Evolutionary conservation across 768 basidiomycete genomes (phyloP), one percentile per base, ranked within the genome.

Genomic region (Pleurotus tuber-regium): DNA sequence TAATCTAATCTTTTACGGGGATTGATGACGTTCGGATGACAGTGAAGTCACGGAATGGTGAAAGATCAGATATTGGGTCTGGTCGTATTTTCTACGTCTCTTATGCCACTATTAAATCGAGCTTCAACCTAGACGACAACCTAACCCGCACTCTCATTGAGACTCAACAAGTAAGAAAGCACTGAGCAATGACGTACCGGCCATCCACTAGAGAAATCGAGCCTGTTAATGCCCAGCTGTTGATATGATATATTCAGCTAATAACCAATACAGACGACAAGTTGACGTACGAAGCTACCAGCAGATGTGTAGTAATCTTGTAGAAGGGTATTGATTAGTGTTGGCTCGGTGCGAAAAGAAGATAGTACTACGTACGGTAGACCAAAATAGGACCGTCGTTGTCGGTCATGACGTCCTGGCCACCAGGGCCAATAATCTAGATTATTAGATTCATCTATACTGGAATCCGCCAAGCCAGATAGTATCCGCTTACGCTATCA

Each of bases 341-440:
- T n/a, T n/a, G n/a, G n/a, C n/a, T n/a, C n/a, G n/a, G n/a, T n/a
- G n/a, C n/a, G n/a, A n/a, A 10, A n/a, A 43, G 36, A 21, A 19
- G 28, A 14, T 54, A 10, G 25, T 5, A 23, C n/a, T 31, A 38
- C 65, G 51, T 38, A 66, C 65, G 66, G 52, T 68, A 65, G 4
- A 64, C 61, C 3, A 68, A 48, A 51, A 66, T 54, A 23, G 55
- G 41, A 10, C 58, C 67, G 42, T 63, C 64, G 8, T 29, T 42
- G 53, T 66, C 66, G 4, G 48, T 39, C 51, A 61, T 58, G 46
- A 80, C 40, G 54, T 79, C 77, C 61, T 81, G 78, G 10, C 80
- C 80, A 38, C 82, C 82, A 43, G 82, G 80, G 0, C 81, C 80
- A 48, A 71, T 48, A 24, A 79, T 72, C 77, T 79, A 30, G 33